Conservation (phyloP, 768 basidiomycete genomes). For the Dentipellis sp. region DNA sequence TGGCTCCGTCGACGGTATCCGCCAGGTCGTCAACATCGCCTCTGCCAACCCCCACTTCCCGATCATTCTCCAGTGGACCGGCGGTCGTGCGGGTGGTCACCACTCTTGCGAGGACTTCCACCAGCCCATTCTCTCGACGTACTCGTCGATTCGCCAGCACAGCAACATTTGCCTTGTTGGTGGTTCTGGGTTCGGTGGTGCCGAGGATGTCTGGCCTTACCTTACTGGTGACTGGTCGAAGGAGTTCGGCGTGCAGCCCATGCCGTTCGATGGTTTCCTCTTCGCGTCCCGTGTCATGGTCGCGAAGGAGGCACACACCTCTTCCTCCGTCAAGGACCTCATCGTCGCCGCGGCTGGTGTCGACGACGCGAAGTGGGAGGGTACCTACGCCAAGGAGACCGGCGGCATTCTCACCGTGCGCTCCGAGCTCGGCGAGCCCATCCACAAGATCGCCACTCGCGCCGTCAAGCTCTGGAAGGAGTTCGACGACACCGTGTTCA, state of each 20-base stretch:
- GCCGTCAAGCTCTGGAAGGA: slow-evolving; percentile 98
- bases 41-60: slow-evolving; percentile 92
- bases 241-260: slow-evolving; percentile 76
- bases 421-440: slow-evolving; percentile 97
- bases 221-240: slow-evolving; percentile 93
- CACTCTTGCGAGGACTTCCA: slow-evolving; percentile 99
- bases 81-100: slow-evolving; percentile 96
- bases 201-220: slow-evolving; percentile 95
- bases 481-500: slow-evolving; percentile 95
- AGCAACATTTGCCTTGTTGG: slow-evolving; percentile 84
- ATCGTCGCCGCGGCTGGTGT: slow-evolving; percentile 95
- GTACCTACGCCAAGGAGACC: slow-evolving; percentile 87
- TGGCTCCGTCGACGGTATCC: slow-evolving; percentile 94
- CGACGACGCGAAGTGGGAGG: slow-evolving; percentile 84
- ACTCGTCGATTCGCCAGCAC: slow-evolving; percentile 82
- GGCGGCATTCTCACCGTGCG: slow-evolving; percentile 95
- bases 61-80: slow-evolving; percentile 98
- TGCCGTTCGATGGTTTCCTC: slow-evolving; percentile 98
- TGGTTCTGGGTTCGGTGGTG: slow-evolving; percentile 93
- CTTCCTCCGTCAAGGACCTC: slow-evolving; percentile 89
- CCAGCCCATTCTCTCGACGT: slow-evolving; percentile 87
- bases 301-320: slow-evolving; percentile 96
- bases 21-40: slow-evolving; percentile 95
- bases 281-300: slow-evolving; percentile 98
- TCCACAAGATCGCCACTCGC: slow-evolving; percentile 97